A percentile compares a stretch with the other conserved stretches of the same genome.
phyloP scores from a whole-genome alignment of 208 protist species.

The Crithidia sp. region DNA sequence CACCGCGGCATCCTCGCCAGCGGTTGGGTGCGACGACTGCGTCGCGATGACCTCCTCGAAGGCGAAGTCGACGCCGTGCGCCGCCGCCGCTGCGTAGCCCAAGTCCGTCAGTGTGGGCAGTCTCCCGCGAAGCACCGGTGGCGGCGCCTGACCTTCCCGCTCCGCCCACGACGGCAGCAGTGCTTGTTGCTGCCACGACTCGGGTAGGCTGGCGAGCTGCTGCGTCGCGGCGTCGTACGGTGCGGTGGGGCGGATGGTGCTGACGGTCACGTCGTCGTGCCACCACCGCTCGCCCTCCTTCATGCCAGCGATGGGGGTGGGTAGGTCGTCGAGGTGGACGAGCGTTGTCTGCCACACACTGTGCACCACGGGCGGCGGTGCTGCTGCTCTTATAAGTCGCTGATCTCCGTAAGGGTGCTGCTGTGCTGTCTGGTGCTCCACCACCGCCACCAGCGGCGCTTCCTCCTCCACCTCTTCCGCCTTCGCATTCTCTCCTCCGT shows the following conservation, averaged over 20 bases:
- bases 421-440: slow-evolving; percentile 27
- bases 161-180: slow-evolving; percentile 57
- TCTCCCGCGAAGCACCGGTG: slow-evolving; percentile 53
- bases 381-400: neutral
- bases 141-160: slow-evolving; percentile 25
- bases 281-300: slow-evolving; percentile 87
- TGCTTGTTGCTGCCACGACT: slow-evolving; percentile 13
- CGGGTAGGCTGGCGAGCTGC: slow-evolving; percentile 39
- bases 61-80: slow-evolving; percentile 37
- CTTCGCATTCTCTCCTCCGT: neutral
- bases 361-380: slow-evolving; percentile 40
- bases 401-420: slow-evolving; percentile 14
- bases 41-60: slow-evolving; percentile 81
- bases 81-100: slow-evolving; percentile 60
- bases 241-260: slow-evolving; percentile 76
- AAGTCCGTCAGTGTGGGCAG: slow-evolving; percentile 76
- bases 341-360: slow-evolving; percentile 90
- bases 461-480: slow-evolving; percentile 12
- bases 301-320: slow-evolving; percentile 79
- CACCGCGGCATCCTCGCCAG: slow-evolving; percentile 71
- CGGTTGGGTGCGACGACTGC: slow-evolving; percentile 64
- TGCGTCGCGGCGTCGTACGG: slow-evolving; percentile 67
- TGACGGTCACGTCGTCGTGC: slow-evolving; percentile 83
- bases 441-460: slow-evolving; percentile 30
- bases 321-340: slow-evolving; percentile 90